A percentile compares a stretch with the other conserved stretches of the same genome.
These are phyloP conservation scores for Rhinocladiella similis DNA, from an alignment of 2,329 filamentous ascomycete genomes.

Conservation along the genomic window DNA sequence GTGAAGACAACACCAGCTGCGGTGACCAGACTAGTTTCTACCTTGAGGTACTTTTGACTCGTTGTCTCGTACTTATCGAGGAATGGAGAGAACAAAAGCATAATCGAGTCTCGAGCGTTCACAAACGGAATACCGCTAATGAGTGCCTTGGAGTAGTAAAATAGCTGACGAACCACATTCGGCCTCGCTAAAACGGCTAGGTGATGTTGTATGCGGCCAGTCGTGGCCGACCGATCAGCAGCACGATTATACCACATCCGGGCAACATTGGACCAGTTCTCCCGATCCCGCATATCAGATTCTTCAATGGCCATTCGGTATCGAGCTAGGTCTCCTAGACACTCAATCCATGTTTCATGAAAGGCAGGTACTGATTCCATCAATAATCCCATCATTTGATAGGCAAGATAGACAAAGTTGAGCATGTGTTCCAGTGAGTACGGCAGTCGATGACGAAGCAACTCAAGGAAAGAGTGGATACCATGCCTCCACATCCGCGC, in stretches of 20 bases:
- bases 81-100: conserved; percentile 55
- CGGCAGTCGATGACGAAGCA: conserved; percentile 73
- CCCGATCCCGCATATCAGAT: conserved; percentile 69
- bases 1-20: conserved; percentile 54
- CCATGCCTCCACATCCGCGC: conserved; percentile 92
- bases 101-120: conserved; percentile 57
- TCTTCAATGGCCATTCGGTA: conserved; percentile 94
- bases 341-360: conserved; percentile 90
- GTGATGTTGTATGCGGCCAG: conserved; percentile 84
- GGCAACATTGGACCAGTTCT: conserved; percentile 79
- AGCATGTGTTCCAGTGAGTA: conserved; percentile 84
- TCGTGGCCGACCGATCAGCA: conserved; percentile 71
- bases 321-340: conserved; percentile 78
- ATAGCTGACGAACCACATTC: conserved; percentile 53
- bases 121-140: conserved; percentile 56
- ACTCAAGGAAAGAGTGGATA: conserved; percentile 80
- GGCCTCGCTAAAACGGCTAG: conserved; percentile 67
- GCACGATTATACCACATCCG: conserved; percentile 82
- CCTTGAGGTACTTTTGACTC: conserved; percentile 31
- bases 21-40: conserved; percentile 54
- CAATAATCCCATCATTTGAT: conserved; percentile 83
- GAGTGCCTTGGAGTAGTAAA: conserved; percentile 60
- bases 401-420: conserved; percentile 83
- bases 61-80: conserved; percentile 40
- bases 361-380: conserved; percentile 84